phyloP scores from a whole-genome alignment of 305 asterid species.

The Fraxinus xanthoxyloides region DNA sequence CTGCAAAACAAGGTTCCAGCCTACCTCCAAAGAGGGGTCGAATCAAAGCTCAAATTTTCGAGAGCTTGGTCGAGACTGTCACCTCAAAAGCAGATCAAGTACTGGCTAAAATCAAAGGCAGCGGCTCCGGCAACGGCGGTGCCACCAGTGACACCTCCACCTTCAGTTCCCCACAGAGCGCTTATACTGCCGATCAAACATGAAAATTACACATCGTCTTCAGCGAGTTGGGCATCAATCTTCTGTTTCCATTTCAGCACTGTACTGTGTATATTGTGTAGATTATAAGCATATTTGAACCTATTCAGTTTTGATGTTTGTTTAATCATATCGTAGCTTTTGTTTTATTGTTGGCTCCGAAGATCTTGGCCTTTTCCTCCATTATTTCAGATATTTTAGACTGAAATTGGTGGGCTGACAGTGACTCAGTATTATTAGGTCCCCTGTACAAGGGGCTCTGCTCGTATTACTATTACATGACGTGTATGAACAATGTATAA shows the following conservation, averaged over 20 bases:
- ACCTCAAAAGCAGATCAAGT: conserved; percentile 31
- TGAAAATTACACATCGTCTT: neutral
- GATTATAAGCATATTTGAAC: neutral
- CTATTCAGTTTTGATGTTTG: neutral
- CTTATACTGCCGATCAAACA: conserved; percentile 6
- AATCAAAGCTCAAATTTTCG: conserved; percentile 48
- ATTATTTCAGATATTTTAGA: neutral
- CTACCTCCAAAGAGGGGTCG: conserved; percentile 43
- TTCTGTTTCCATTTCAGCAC: neutral
- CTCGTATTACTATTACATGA: neutral
- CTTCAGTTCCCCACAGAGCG: conserved; percentile 5
- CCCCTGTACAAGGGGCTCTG: too few species aligned
- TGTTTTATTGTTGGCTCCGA: neutral
- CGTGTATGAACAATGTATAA: neutral
- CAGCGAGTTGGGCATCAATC: neutral
- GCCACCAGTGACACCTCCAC: neutral
- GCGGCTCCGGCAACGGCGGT: neutral
- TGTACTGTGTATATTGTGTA: neutral
- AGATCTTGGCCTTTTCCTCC: neutral
- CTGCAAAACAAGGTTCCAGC: conserved; percentile 9
- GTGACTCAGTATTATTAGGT: too few species aligned
- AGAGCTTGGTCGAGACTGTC: conserved; percentile 32
- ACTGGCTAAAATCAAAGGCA: conserved; percentile 20
- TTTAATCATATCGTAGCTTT: neutral
- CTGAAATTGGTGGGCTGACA: neutral